Base-by-base conservation (phyloP, 140 eudicot genomes). In the Senecio squalidus region DNA sequence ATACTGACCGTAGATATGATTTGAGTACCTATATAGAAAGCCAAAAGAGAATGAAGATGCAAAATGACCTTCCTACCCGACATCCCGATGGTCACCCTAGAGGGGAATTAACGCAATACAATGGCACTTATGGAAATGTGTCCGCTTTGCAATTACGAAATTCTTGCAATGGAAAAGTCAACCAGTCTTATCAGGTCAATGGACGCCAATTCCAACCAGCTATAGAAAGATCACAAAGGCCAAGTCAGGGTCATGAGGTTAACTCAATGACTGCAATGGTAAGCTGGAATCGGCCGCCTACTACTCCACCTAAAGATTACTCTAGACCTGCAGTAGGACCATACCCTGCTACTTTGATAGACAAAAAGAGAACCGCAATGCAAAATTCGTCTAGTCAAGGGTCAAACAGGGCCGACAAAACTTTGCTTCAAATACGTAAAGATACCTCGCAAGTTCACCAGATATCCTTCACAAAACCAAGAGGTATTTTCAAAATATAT, bases 41-140 rank as follows among this genome's bases (percentile, higher is more conserved):
- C 16, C 50, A 33, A 53, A 79, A 82, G 82, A 79, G 50, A 74
- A 51, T 27, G 58, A 79, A 74, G 62, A 41, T 58, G n/a, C 75
- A 69, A 33, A 74, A 66, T 24, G 62, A 24, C 61, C 22, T 38
- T 60, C n/a, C 25, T 24, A 51, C 50, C 38, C 46, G 49, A 3
- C 40, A 25, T 68, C 59, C 58, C 15, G 30, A 34, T 60, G 58
- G 47, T 51, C 26, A 24, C 68, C 41, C 73, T n/a, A 50, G 72
- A 67, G 62, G 33, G 31, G 56, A 44, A 55, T 64, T 28, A 74
- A 48, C 70, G 53, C 64, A 38, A 53, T 66, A 39, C 3, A 56
- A 22, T 30, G 54, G 60, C 33, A 29, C 43, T 14, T 39, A 48
- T 27, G 75, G 57, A 55, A 60, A 78, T 27, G 61, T 63, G 29